phyloP scores from a whole-genome alignment of 768 basidiomycete genomes.

The Hortiboletus flavorubellus region DNA sequence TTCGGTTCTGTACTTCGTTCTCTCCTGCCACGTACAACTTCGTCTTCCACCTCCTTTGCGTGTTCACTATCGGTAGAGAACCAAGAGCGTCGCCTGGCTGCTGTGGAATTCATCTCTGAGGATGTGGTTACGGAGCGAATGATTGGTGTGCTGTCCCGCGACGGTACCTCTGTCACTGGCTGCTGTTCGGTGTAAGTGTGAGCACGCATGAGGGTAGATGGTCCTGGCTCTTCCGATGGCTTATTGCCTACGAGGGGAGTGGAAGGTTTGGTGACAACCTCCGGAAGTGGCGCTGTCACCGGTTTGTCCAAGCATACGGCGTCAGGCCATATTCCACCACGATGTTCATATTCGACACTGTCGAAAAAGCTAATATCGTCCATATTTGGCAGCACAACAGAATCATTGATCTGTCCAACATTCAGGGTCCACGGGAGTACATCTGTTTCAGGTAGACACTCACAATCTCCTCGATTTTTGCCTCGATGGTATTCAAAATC shows the following conservation, averaged over 20 bases:
- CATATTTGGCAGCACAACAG: conserved; percentile 95
- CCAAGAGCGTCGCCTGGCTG: conserved; percentile 52
- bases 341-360: conserved; percentile 54
- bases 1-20: conserved; percentile 35
- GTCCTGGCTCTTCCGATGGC: conserved; percentile 35
- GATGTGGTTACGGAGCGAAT: conserved; percentile 24
- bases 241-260: conserved; percentile 23
- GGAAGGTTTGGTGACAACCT: conserved; percentile 1
- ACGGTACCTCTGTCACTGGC: conserved; percentile 18
- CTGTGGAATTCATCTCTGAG: conserved; percentile 23
- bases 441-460: conserved; percentile 27
- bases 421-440: conserved; percentile 65
- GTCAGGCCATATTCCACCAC: conserved; percentile 90
- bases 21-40: conserved; percentile 14
- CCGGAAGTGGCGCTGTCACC: conserved; percentile 10
- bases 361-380: conserved; percentile 98
- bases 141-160: conserved; percentile 21
- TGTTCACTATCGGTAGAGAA: conserved; percentile 38
- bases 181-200: conserved; percentile 36
- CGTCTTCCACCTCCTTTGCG: conserved; percentile 24
- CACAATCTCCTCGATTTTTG: conserved; percentile 83
- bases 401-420: conserved; percentile 77
- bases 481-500: conserved; percentile 88
- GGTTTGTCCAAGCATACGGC: conserved; percentile 48
- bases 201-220: conserved; percentile 14